phyloP scores from a whole-genome alignment of 345 rosid species.

The Streptanthus diversifolius region DNA sequence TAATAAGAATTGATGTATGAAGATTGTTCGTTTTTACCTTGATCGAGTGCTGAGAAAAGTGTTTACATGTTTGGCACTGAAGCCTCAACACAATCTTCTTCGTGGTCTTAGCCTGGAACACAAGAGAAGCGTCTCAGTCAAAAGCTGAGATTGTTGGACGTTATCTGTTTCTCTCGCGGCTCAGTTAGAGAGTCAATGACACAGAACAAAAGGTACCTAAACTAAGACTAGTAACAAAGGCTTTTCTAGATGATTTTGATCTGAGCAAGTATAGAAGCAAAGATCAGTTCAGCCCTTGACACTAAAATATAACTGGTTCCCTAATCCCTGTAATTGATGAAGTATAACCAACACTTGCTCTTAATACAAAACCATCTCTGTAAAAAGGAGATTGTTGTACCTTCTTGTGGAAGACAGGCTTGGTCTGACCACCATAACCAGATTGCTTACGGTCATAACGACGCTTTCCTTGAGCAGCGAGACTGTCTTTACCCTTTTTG shows the following conservation, averaged over 20 bases:
- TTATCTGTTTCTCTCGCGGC: neutral
- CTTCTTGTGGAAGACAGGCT: constrained; percentile 89
- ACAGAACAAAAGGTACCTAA: no score
- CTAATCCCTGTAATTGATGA: neutral
- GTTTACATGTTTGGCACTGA: constrained; percentile 81
- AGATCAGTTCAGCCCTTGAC: neutral
- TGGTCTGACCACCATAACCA: constrained; percentile 84
- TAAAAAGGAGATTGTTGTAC: constrained; percentile 4
- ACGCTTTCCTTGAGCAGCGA: constrained; percentile 78
- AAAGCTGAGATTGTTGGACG: neutral
- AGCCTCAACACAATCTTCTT: constrained; percentile 86
- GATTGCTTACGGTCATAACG: constrained; percentile 84
- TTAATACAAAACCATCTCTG: neutral
- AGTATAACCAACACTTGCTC: neutral
- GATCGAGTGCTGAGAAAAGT: constrained; percentile 66
- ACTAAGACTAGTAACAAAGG: no score
- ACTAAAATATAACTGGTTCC: neutral
- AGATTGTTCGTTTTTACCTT: constrained; percentile 36
- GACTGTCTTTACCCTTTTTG: constrained; percentile 83
- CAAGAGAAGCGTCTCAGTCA: neutral
- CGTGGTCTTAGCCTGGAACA: constrained; percentile 66
- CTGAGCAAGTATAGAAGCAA: neutral
- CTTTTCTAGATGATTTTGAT: no score
- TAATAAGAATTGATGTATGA: neutral
- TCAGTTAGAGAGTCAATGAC: neutral